These are phyloP conservation scores for Coniochaeta hoffmannii DNA, from an alignment of 2,329 filamentous ascomycete species.

Conservation along the genomic window DNA sequence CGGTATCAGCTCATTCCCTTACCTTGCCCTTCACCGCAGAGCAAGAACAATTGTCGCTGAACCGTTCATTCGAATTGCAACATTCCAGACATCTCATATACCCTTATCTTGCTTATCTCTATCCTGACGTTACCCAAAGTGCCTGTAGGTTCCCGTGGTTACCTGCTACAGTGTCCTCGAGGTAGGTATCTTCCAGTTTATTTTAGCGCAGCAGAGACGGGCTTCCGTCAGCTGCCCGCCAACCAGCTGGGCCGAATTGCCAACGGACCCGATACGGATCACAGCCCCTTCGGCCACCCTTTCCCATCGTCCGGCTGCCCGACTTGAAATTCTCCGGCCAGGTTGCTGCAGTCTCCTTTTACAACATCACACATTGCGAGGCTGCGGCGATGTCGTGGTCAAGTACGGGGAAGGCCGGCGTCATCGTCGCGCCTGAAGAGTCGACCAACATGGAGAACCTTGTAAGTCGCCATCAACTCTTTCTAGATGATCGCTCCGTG, in stretches of 20 bases:
- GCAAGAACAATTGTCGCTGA: background rate
- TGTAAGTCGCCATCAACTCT: conserved; percentile 35
- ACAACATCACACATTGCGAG: conserved; percentile 1
- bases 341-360: background rate
- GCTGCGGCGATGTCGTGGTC: conserved; percentile 29
- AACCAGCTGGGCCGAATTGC: conserved; percentile 1
- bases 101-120: background rate
- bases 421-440: conserved; percentile 46
- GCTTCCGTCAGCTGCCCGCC: background rate
- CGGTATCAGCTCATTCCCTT: too few species aligned
- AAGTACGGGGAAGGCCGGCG: conserved; percentile 45
- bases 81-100: background rate
- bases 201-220: background rate
- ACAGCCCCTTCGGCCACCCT: background rate
- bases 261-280: conserved; percentile 1
- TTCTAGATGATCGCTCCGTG: background rate
- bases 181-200: too few species aligned
- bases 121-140: background rate
- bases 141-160: background rate
- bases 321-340: background rate
- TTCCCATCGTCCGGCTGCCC: background rate
- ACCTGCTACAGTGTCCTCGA: background rate
- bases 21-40: too few species aligned
- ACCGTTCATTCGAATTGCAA: background rate
- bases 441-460: conserved; percentile 48